Conservation (phyloP, 768 basidiomycete genomes). For the Boletus sp. region DNA sequence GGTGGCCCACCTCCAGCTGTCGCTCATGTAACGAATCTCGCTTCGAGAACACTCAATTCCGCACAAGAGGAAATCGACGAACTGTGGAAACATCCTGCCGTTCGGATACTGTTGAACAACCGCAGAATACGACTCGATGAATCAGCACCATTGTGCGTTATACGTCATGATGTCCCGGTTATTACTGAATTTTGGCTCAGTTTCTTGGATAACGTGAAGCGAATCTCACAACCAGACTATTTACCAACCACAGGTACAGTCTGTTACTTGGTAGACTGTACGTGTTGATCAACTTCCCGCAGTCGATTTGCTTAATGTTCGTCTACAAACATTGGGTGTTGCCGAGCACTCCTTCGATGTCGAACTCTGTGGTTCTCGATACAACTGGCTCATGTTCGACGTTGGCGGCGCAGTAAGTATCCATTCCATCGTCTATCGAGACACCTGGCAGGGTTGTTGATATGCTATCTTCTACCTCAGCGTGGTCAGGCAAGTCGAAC, state of each 20-base stretch:
- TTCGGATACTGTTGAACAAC: slow-evolving; percentile 51
- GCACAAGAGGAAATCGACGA: slow-evolving; percentile 51
- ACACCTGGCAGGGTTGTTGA: not conserved
- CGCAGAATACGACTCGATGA: slow-evolving; percentile 70
- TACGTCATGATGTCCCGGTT: not conserved
- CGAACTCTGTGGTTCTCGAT: slow-evolving; percentile 55
- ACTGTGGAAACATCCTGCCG: slow-evolving; percentile 69
- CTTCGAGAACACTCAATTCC: slow-evolving; percentile 51
- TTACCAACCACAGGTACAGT: slow-evolving; percentile 62
- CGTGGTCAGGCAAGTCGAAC: slow-evolving; percentile 53
- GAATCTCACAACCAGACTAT: slow-evolving; percentile 68
- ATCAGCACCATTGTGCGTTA: slow-evolving; percentile 67
- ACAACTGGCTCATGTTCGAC: slow-evolving; percentile 79
- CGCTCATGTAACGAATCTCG: slow-evolving; percentile 47
- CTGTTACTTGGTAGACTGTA: not conserved
- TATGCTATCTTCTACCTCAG: slow-evolving; percentile 32
- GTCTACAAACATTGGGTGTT: slow-evolving; percentile 76
- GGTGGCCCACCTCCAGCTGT: slow-evolving; percentile 30
- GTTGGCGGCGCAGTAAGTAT: slow-evolving; percentile 75
- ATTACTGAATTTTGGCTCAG: slow-evolving; percentile 34
- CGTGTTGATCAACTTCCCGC: slow-evolving; percentile 4
- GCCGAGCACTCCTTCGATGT: slow-evolving; percentile 74
- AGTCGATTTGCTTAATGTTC: slow-evolving; percentile 79
- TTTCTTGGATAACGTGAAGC: slow-evolving; percentile 62
- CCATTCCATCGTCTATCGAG: not conserved